phyloP scores from a whole-genome alignment of 306 rosid genomes.

The Ammopiptanthus mongolicus region DNA sequence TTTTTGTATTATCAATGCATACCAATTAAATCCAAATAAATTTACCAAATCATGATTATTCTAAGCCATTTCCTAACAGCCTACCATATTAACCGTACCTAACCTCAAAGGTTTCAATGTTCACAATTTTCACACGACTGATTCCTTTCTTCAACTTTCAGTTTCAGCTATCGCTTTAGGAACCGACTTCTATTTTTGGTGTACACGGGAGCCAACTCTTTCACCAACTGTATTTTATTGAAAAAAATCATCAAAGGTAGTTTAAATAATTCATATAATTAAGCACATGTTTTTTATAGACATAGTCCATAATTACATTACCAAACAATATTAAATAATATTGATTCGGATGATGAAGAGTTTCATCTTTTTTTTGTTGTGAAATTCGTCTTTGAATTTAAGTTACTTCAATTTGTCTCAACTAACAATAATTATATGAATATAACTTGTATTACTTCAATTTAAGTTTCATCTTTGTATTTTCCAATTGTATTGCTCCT shows the following conservation, averaged over 20 bases:
- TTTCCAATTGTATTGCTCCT: too few relatives aligned
- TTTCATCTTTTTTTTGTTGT: not conserved
- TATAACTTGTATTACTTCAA: too few relatives aligned
- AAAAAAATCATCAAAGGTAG: not conserved
- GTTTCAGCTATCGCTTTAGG: conserved; percentile 22
- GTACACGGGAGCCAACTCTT: conserved; percentile 18
- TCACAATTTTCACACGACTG: not conserved
- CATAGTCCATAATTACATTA: not conserved
- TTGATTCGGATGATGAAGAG: not conserved
- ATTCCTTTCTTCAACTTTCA: conserved; percentile 35
- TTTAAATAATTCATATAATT: not conserved
- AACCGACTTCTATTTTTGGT: conserved; percentile 23
- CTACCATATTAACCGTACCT: not conserved
- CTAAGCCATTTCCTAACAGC: not conserved
- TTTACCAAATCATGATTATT: not conserved
- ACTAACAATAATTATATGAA: not conserved
- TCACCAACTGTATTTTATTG: conserved; percentile 20
- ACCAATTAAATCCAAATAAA: too few relatives aligned
- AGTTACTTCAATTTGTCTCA: not conserved
- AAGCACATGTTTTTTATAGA: not conserved
- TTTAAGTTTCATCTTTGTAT: too few relatives aligned
- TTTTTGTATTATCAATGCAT: too few relatives aligned
- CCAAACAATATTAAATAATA: not conserved
- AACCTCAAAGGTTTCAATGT: conserved; percentile 11
- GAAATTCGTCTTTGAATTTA: not conserved